phyloP scores from a whole-genome alignment of 1,284 basidiomycete species.

The Xerocomus cyaneibrunnescens region DNA sequence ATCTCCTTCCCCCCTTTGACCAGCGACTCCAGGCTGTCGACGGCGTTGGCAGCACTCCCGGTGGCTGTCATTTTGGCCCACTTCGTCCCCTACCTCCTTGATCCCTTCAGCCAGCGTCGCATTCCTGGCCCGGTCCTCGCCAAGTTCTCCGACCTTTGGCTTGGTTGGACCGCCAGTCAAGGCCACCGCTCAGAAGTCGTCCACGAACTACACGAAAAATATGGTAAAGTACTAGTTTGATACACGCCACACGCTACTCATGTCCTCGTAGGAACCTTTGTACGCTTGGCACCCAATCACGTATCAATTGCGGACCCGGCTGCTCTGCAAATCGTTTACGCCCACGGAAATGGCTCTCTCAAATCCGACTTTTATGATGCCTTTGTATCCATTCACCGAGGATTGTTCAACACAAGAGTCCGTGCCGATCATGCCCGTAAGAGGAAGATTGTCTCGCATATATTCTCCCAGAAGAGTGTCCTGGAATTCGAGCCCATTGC shows the following conservation, averaged over 20 bases:
- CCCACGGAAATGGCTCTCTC: slow-evolving; percentile 75
- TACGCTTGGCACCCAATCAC: slow-evolving; percentile 88
- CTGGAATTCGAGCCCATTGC: slow-evolving; percentile 81
- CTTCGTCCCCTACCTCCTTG: slow-evolving; percentile 57
- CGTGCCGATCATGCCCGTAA: slow-evolving; percentile 83
- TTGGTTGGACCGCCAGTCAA: slow-evolving; percentile 60
- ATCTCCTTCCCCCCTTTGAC: slow-evolving; percentile 8
- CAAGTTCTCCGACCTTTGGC: slow-evolving; percentile 76
- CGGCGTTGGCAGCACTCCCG: slow-evolving; percentile 26
- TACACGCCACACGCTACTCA: background rate
- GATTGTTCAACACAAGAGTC: slow-evolving; percentile 85
- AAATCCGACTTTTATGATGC: slow-evolving; percentile 84
- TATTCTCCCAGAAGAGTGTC: slow-evolving; percentile 84
- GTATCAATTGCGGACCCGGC: slow-evolving; percentile 80
- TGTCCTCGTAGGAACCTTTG: slow-evolving; percentile 59
- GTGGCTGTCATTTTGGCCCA: slow-evolving; percentile 46
- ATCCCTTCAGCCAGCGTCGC: slow-evolving; percentile 55
- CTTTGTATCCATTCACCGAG: slow-evolving; percentile 69
- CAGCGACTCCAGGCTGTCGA: slow-evolving; percentile 13
- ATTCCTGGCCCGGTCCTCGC: slow-evolving; percentile 79
- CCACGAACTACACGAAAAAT: slow-evolving; percentile 73
- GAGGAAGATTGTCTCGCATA: slow-evolving; percentile 86
- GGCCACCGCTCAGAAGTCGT: slow-evolving; percentile 79
- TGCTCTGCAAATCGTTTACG: slow-evolving; percentile 74
- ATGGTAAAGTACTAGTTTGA: slow-evolving; percentile 51